Evolutionary conservation across 1,284 basidiomycete species (phyloP).

Genomic region (Coniferiporia weirii): DNA sequence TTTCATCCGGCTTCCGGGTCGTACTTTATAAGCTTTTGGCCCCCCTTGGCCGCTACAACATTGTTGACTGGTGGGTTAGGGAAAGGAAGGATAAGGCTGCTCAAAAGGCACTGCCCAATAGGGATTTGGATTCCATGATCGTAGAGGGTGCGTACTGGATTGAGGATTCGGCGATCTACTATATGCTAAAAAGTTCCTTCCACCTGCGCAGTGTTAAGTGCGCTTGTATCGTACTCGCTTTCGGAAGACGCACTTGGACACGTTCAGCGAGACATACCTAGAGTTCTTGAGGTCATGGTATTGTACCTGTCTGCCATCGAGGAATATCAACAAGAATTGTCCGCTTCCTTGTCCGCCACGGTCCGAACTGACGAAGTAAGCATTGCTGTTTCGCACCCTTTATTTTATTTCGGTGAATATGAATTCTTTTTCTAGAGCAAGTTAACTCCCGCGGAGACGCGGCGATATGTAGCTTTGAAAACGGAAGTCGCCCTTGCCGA

Average conservation of each 20-base stretch:
- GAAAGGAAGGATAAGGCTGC: constrained; percentile 49
- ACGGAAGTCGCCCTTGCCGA: too few relatives aligned
- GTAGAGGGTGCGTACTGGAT: constrained; percentile 46
- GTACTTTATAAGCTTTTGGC: background rate
- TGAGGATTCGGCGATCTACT: background rate
- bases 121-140: constrained; percentile 53
- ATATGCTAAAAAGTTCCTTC: background rate
- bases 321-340: constrained; percentile 48
- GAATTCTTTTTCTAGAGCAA: too few relatives aligned
- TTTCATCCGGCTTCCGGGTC: background rate
- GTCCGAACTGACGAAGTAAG: too few relatives aligned
- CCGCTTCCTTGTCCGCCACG: constrained; percentile 28
- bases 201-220: constrained; percentile 54
- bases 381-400: too few relatives aligned
- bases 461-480: too few relatives aligned
- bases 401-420: too few relatives aligned
- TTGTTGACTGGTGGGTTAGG: constrained; percentile 49
- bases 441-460: too few relatives aligned
- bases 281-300: constrained; percentile 69
- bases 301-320: constrained; percentile 64
- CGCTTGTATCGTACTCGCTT: constrained; percentile 67
- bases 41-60: background rate
- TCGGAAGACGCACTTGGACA: constrained; percentile 77
- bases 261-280: constrained; percentile 79
- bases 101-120: constrained; percentile 49